phyloP scores from a whole-genome alignment of 371 early-diverging fungal species.

The Nematocida minor region DNA sequence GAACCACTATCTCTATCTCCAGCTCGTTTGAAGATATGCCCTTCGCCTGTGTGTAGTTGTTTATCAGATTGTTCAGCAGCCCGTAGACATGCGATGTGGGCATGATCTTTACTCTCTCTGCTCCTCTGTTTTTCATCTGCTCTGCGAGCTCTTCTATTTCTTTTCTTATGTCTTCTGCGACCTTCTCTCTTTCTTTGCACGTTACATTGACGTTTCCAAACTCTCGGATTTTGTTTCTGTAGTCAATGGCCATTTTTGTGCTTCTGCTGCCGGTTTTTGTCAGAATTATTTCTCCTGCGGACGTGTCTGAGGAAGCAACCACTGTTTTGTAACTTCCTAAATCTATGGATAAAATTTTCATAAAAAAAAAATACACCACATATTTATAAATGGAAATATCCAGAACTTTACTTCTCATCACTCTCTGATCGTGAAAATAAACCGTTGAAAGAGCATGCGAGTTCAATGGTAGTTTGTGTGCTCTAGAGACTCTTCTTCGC shows the following conservation, averaged over 20 bases:
- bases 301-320: conserved; percentile 44
- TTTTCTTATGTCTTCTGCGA: conserved; percentile 22
- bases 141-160: conserved; percentile 15
- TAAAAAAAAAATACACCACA: conserved; percentile 21
- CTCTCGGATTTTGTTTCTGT: conserved; percentile 33
- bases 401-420: background rate
- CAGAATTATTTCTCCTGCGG: conserved; percentile 34
- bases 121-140: background rate
- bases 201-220: conserved; percentile 26
- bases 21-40: background rate
- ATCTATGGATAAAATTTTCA: conserved; percentile 46
- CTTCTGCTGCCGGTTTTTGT: conserved; percentile 20
- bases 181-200: conserved; percentile 35
- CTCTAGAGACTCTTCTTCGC: too few species aligned
- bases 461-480: too few species aligned
- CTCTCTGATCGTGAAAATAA: background rate
- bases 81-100: conserved; percentile 5
- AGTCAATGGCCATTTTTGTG: conserved; percentile 36
- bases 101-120: background rate
- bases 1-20: conserved; percentile 34
- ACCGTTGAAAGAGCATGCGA: too few species aligned
- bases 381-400: conserved; percentile 6
- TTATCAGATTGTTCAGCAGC: conserved; percentile 7
- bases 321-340: conserved; percentile 43
- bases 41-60: background rate